These are phyloP conservation scores for Fabrea salina DNA, from an alignment of 169 alveolate genomes.

Conservation along the genomic window DNA sequence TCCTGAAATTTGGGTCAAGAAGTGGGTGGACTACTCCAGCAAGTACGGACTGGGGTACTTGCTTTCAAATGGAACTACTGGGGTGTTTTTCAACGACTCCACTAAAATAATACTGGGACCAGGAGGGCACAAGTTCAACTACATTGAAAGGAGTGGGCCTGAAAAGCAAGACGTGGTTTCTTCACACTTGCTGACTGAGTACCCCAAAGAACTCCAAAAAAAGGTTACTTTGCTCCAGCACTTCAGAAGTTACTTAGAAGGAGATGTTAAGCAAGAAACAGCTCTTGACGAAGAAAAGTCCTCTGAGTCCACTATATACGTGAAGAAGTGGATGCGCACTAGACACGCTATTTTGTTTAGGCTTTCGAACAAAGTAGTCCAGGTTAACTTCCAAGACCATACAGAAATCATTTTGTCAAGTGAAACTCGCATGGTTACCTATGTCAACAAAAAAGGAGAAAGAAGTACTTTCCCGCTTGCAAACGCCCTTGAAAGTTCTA, in stretches of 20 bases:
- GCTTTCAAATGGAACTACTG: conserved; percentile 74
- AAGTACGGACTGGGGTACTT: conserved; percentile 87
- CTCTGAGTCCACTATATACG: conserved; percentile 36
- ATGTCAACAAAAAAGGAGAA: conserved; percentile 79
- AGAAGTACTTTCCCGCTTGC: conserved; percentile 71
- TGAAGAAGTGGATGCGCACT: conserved; percentile 87
- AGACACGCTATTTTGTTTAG: conserved; percentile 86
- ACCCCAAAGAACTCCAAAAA: conserved; percentile 65
- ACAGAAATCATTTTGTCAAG: conserved; percentile 81
- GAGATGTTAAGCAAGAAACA: conserved; percentile 51
- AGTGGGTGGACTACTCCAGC: conserved; percentile 72
- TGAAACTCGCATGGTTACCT: conserved; percentile 77
- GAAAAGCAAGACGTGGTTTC: conserved; percentile 61
- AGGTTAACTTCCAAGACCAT: conserved; percentile 82
- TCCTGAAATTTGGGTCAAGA: conserved; percentile 67
- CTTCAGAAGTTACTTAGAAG: conserved; percentile 70
- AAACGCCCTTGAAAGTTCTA: conserved; percentile 78
- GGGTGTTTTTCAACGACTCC: conserved; percentile 87
- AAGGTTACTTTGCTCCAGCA: conserved; percentile 73
- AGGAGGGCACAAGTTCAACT: conserved; percentile 60
- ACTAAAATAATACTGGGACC: conserved; percentile 67
- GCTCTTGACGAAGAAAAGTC: neutral
- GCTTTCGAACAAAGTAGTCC: conserved; percentile 81
- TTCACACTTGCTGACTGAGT: conserved; percentile 46
- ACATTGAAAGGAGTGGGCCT: conserved; percentile 61